Conservation (phyloP, 176 grass and related monocot genomes). For the sorghum (Sorghum bicolor) region Sorghum_bicolor_NCBIv3 NC_012875.2:57318501-57319000, state of each 20-base stretch:
- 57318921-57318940: background rate
- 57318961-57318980: too few relatives aligned
- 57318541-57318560: background rate
- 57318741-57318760: background rate
- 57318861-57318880: too few relatives aligned
- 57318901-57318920: background rate
- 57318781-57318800: background rate
- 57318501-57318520: background rate
- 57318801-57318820: background rate
- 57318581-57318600: background rate
- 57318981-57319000: too few relatives aligned
- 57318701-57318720: background rate
- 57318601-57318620: background rate
- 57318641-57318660: background rate
- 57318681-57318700: background rate
- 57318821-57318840: background rate
- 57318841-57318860: background rate
- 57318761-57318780: background rate
- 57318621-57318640: background rate
- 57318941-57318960: too few relatives aligned
- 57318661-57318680: background rate
- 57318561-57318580: background rate
- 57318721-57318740: background rate
- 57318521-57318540: background rate
- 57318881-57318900: background rate